A percentile compares a stretch with the other conserved stretches of the same genome.
Evolutionary conservation across 2,329 filamentous ascomycete genomes (phyloP).

Genomic region (Fusarium zealandicum): DNA sequence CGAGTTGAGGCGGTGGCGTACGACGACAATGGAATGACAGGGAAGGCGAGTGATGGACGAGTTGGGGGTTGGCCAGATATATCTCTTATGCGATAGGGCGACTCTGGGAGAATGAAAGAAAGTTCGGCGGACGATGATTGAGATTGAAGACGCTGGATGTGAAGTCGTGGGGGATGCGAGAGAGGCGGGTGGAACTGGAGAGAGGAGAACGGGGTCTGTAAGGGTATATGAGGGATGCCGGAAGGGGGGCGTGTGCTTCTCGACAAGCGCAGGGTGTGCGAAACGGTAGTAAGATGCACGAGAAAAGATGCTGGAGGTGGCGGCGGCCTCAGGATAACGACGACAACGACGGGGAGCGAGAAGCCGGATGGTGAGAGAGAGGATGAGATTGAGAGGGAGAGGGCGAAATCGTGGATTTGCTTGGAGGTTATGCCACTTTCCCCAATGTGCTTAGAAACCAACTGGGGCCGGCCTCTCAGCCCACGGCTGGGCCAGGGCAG

Average conservation of each 20-base stretch:
- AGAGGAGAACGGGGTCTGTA: slow-evolving; percentile 37
- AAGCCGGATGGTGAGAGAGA: slow-evolving; percentile 18
- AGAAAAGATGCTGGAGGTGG: slow-evolving; percentile 13
- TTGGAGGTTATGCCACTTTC: slow-evolving; percentile 31
- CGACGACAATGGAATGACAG: slow-evolving; percentile 20
- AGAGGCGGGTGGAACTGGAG: slow-evolving; percentile 40
- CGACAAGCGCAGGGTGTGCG: slow-evolving; percentile 21
- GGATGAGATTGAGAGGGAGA: slow-evolving; percentile 19
- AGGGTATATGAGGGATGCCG: slow-evolving; percentile 39
- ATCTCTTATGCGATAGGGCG: slow-evolving; percentile 22
- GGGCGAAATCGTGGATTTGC: slow-evolving; percentile 30
- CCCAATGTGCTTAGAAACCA: slow-evolving; percentile 40
- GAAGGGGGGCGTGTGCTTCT: slow-evolving; percentile 21
- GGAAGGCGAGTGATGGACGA: slow-evolving; percentile 21
- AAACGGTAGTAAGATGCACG: slow-evolving; percentile 6
- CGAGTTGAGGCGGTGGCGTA: slow-evolving; percentile 26
- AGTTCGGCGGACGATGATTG: slow-evolving; percentile 21
- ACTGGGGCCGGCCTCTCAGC: slow-evolving; percentile 37
- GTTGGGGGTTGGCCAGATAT: slow-evolving; percentile 22
- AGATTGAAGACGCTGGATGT: slow-evolving; percentile 19
- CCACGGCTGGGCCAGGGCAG: slow-evolving; percentile 33
- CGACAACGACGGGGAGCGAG: slow-evolving; percentile 14
- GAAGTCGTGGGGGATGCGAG: slow-evolving; percentile 20
- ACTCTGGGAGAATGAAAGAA: slow-evolving; percentile 10
- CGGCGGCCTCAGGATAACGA: slow-evolving; percentile 35